phyloP scores from a whole-genome alignment of 176 grass and related monocot genomes.

The Dactylis glomerata region DNA sequence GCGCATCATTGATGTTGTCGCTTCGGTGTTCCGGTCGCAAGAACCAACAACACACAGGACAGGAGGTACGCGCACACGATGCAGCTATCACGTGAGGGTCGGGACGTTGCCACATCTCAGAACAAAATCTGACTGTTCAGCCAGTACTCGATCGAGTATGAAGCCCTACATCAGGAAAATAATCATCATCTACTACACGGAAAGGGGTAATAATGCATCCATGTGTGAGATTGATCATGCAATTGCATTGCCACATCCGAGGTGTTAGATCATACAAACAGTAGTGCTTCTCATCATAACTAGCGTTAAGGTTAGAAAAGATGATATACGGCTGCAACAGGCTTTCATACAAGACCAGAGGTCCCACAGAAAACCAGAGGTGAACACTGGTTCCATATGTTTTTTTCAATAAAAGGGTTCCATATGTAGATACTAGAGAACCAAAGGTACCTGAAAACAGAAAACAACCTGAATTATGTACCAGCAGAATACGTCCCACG shows the following conservation, averaged over 20 bases:
- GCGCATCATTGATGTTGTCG: neutral
- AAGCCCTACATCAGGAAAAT: neutral
- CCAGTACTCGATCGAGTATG: neutral
- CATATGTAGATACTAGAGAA: neutral
- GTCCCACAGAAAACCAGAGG: neutral
- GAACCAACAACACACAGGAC: neutral
- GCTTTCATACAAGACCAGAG: neutral
- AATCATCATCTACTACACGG: neutral
- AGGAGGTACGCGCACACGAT: neutral
- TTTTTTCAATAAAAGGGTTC: too few species aligned
- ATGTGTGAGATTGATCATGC: neutral
- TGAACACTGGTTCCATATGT: neutral
- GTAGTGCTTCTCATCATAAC: neutral
- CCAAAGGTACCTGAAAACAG: neutral
- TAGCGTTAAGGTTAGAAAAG: neutral
- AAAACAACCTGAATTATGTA: slow-evolving; percentile 1
- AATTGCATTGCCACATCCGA: neutral
- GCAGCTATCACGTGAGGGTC: neutral
- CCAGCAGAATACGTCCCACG: neutral
- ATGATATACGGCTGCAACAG: neutral
- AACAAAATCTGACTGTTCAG: neutral
- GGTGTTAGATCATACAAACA: neutral
- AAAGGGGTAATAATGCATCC: neutral
- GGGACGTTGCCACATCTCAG: too few species aligned
- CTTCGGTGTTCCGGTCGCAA: neutral